phyloP scores from a whole-genome alignment of 2,329 filamentous ascomycete species.

The Daldinia eschscholtzii region DNA sequence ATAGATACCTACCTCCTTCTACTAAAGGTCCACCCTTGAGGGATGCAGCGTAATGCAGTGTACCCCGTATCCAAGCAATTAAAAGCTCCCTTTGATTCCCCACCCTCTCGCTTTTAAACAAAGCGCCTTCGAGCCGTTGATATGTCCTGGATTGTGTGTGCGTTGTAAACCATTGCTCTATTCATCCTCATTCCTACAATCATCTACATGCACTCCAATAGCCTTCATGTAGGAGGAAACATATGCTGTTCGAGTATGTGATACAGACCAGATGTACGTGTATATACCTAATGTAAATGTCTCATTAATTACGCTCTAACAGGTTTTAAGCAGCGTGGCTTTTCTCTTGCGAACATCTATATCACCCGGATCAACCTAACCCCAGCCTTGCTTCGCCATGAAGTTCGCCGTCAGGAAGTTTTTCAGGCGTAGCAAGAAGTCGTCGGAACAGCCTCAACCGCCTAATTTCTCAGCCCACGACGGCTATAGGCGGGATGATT shows the following conservation, averaged over 20 bases:
- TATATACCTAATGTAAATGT: background rate
- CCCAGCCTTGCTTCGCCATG: constrained; percentile 40
- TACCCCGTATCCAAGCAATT: background rate
- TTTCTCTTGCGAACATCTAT: constrained; percentile 4
- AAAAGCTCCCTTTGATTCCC: constrained; percentile 5
- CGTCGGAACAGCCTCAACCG: constrained; percentile 41
- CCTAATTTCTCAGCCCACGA: constrained; percentile 44
- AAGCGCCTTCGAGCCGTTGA: constrained; percentile 8
- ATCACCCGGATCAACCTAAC: background rate
- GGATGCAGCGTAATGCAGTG: no score
- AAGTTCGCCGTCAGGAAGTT: constrained; percentile 51
- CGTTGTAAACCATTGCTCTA: no score
- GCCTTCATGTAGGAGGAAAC: constrained; percentile 4
- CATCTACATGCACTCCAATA: constrained; percentile 9
- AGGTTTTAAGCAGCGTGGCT: constrained; percentile 3
- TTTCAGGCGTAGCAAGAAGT: constrained; percentile 53
- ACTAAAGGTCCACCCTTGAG: no score
- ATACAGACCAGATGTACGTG: constrained; percentile 7
- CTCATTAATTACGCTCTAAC: background rate
- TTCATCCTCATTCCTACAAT: background rate
- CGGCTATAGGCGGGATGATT: constrained; percentile 49
- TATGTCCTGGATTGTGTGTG: background rate
- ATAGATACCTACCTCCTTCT: no score
- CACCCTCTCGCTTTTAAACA: constrained; percentile 11
- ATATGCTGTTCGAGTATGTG: constrained; percentile 11